phyloP scores from a whole-genome alignment of 108 stramenopile genomes.

The Ochromonas danica region DNA sequence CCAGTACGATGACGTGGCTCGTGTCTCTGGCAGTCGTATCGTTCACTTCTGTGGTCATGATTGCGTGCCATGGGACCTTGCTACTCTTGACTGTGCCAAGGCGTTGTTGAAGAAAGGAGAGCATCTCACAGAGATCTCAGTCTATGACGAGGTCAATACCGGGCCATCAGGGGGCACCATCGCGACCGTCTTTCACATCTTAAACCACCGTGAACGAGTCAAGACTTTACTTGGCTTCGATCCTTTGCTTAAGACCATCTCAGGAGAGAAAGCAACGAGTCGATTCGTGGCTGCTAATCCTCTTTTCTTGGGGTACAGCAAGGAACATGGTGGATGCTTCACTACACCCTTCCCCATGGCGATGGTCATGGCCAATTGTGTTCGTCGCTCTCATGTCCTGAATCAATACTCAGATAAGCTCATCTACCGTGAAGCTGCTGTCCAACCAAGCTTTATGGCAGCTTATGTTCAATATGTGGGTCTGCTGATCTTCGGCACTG shows the following conservation, averaged over 20 bases:
- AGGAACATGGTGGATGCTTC: slow-evolving; percentile 34
- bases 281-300: not conserved
- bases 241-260: slow-evolving; percentile 40
- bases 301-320: not conserved
- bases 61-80: slow-evolving; percentile 79
- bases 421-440: slow-evolving; percentile 62
- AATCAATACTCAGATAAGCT: slow-evolving; percentile 43
- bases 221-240: slow-evolving; percentile 41
- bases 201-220: slow-evolving; percentile 18
- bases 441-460: not conserved
- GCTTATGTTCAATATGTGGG: not conserved
- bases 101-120: slow-evolving; percentile 24
- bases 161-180: slow-evolving; percentile 42
- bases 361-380: slow-evolving; percentile 62
- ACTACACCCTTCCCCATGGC: slow-evolving; percentile 70
- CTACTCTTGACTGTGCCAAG: slow-evolving; percentile 11
- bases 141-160: slow-evolving; percentile 32
- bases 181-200: slow-evolving; percentile 37
- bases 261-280: not conserved
- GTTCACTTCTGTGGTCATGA: slow-evolving; percentile 78
- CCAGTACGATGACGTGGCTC: slow-evolving; percentile 58
- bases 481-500: not conserved
- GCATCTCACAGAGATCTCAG: slow-evolving; percentile 2
- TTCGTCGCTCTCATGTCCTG: slow-evolving; percentile 64
- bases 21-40: slow-evolving; percentile 65